A percentile compares a stretch with the other conserved stretches of the same genome.
phyloP scores from a whole-genome alignment of 176 grass and related monocot genomes.

The Hyparrhenia diplandra region DNA sequence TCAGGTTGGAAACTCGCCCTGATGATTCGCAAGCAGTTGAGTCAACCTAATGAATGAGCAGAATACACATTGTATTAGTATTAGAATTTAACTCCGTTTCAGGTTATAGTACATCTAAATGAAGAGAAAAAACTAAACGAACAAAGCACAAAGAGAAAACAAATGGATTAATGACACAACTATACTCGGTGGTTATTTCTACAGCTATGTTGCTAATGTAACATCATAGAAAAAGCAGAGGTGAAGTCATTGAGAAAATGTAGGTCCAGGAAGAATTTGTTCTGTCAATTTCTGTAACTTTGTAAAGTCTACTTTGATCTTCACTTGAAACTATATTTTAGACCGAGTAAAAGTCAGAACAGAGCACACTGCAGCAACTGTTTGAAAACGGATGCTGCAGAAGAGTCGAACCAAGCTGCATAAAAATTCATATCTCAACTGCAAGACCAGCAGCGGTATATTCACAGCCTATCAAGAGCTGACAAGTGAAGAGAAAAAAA shows the following conservation, averaged over 20 bases:
- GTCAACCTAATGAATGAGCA: conserved; percentile 32
- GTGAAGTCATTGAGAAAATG: not conserved
- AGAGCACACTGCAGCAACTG: too few species aligned
- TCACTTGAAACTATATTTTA: not conserved
- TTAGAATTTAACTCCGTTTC: not conserved
- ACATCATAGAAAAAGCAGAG: not conserved
- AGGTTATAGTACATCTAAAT: not conserved
- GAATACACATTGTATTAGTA: not conserved
- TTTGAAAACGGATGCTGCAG: too few species aligned
- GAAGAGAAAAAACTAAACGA: conserved; percentile 3
- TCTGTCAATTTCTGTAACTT: not conserved
- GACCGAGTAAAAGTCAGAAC: too few species aligned
- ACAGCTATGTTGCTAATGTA: not conserved
- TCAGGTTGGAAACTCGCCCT: conserved; percentile 36
- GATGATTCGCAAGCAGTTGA: conserved; percentile 45
- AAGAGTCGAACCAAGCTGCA: too few species aligned
- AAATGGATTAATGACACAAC: not conserved
- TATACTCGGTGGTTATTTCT: not conserved
- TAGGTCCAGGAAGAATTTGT: not conserved
- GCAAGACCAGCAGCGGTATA: too few species aligned
- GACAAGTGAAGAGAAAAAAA: too few species aligned
- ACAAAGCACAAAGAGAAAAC: not conserved
- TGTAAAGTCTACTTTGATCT: not conserved
- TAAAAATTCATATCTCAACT: too few species aligned
- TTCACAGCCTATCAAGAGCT: too few species aligned